These are phyloP conservation scores for Termitomyces sp. DNA, from an alignment of 768 basidiomycete genomes.

Conservation along the genomic window DNA sequence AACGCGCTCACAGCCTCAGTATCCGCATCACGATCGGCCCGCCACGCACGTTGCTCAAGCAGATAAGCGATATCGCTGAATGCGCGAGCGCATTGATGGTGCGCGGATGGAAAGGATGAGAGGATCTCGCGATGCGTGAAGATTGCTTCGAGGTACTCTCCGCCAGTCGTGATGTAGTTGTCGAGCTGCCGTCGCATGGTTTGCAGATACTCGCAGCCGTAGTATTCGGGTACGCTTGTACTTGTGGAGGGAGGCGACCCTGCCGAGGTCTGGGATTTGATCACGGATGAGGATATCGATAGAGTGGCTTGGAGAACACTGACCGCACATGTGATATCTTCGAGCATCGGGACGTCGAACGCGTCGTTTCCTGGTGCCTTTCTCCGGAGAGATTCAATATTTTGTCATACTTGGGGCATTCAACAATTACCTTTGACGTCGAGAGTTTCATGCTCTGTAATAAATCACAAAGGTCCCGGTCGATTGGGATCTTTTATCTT, in stretches of 20 bases:
- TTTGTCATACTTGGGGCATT: slow-evolving; percentile 9
- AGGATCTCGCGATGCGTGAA: slow-evolving; percentile 75
- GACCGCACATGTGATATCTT: slow-evolving; percentile 44
- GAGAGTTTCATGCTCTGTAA: slow-evolving; percentile 45
- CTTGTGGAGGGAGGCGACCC: slow-evolving; percentile 36
- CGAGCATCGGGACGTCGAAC: slow-evolving; percentile 41
- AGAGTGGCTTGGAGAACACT: slow-evolving; percentile 8
- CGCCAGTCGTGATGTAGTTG: slow-evolving; percentile 56
- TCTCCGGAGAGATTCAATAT: slow-evolving; percentile 35
- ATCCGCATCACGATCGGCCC: slow-evolving; percentile 68
- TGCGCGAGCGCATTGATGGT: slow-evolving; percentile 59
- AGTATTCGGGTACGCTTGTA: slow-evolving; percentile 38
- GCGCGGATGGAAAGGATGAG: slow-evolving; percentile 57
- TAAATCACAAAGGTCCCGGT: slow-evolving; percentile 52
- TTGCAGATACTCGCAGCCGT: slow-evolving; percentile 64
- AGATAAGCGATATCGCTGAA: slow-evolving; percentile 64
- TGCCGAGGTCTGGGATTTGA: slow-evolving; percentile 26
- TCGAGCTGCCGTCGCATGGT: slow-evolving; percentile 56
- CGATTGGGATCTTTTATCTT: slow-evolving; percentile 17
- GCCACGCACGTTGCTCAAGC: slow-evolving; percentile 64
- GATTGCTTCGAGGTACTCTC: slow-evolving; percentile 75
- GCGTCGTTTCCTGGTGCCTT: slow-evolving; percentile 39
- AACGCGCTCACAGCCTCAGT: slow-evolving; percentile 67
- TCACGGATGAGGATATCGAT: not conserved
- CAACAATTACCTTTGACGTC: slow-evolving; percentile 29